Evolutionary conservation across 495 filamentous ascomycete genomes (phyloP), one percentile per base, ranked within the genome.

Genomic region (Friedmanniomyces endolithicus): DNA sequence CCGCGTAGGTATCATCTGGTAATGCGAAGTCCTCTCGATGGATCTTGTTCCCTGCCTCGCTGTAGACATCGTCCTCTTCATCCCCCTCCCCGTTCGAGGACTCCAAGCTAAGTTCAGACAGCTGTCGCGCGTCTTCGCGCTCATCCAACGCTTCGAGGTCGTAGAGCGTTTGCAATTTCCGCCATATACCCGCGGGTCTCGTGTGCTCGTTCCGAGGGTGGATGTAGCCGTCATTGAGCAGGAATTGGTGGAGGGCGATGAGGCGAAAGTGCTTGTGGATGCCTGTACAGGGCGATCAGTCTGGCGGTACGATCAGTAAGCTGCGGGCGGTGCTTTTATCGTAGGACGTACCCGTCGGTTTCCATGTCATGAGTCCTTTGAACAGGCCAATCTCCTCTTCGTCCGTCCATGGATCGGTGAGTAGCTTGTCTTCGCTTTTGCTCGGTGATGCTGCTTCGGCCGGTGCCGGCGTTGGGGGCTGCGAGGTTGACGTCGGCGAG

Each of bases 201-300:
- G 88, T 95, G 73, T 98, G 92, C 14, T 80, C 77, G 46, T 69
- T 59, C 47, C 75, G 68, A 16, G 71, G 65, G 0, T 82, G 79
- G 55, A 84, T 81, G 69, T 88, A 88, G 53, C 89, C 90, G 67
- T 95, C 88, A 61, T 85, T 88, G 57, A 84, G 83, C 57, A 98
- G 76, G 63, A 86, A 82, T 54, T 92, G 82, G 16, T 86, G 84
- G 31, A 98, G 88, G 2, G 87, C 81, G 53, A 96, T 81, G 74
- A 97, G 90, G 22, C 88, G 87, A 67, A 98, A 97, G 70, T 97
- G 90, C 69, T 94, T 97, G 72, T 98, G 90, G 74, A 98, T 83
- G 48, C 90, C 90, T 95, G 27, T 31, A 31, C 27, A 31, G 27
- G 27, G 41, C 16, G 27, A 43, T 55, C 23, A 49, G 56, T 57